These are phyloP conservation scores for Lactifluus rugatus DNA, from an alignment of 768 basidiomycete species.

Conservation along the genomic window DNA sequence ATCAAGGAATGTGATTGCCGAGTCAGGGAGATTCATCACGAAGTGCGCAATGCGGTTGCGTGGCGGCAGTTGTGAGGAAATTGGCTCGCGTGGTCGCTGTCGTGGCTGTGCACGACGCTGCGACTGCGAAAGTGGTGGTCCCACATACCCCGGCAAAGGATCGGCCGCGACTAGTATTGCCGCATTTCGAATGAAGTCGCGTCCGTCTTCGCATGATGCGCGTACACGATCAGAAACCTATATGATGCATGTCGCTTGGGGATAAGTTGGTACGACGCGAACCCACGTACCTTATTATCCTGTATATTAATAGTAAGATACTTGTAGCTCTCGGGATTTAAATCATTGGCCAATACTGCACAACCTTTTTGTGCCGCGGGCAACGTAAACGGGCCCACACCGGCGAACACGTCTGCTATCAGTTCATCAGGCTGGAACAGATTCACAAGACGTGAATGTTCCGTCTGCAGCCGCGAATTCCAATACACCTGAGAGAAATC, in stretches of 20 bases:
- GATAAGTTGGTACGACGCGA: neutral
- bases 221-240: conserved; percentile 67
- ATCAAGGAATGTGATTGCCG: conserved; percentile 82
- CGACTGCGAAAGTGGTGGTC: conserved; percentile 27
- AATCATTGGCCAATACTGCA: conserved; percentile 83
- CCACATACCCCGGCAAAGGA: conserved; percentile 55
- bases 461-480: conserved; percentile 91
- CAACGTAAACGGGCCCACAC: conserved; percentile 92
- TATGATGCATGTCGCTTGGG: conserved; percentile 1
- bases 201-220: conserved; percentile 75
- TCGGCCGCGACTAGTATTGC: conserved; percentile 43
- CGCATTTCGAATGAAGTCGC: conserved; percentile 65
- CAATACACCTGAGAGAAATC: conserved; percentile 96
- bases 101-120: conserved; percentile 35
- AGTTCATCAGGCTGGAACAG: conserved; percentile 67
- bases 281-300: conserved; percentile 62
- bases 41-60: conserved; percentile 69
- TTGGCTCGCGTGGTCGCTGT: conserved; percentile 23
- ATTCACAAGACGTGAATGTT: conserved; percentile 79
- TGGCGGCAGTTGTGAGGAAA: conserved; percentile 22
- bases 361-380: conserved; percentile 91
- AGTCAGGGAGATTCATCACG: conserved; percentile 97
- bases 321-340: conserved; percentile 82
- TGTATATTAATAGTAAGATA: conserved; percentile 65
- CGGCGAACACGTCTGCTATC: conserved; percentile 90